Percentiles rank a stretch among this genome's conserved stretches.
phyloP scores from a whole-genome alignment of 768 basidiomycete species.

The Amanita pallidorosea region DNA sequence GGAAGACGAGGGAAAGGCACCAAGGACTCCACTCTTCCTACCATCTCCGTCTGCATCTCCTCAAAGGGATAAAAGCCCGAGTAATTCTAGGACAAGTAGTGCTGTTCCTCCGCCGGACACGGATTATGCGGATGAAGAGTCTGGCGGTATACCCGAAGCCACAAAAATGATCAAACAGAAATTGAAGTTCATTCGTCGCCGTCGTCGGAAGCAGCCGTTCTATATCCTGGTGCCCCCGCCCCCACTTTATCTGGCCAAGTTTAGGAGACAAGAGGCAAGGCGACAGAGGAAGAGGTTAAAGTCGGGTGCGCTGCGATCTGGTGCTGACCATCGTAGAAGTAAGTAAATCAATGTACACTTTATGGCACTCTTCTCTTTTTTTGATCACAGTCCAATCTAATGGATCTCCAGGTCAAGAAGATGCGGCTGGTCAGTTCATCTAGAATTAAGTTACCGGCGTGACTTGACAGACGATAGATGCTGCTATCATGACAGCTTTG shows the following conservation, averaged over 20 bases:
- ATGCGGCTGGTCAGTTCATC: slow-evolving; percentile 3
- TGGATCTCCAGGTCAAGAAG: background rate
- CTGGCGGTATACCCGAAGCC: background rate
- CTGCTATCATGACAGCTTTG: background rate
- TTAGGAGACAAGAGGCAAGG: slow-evolving; percentile 4
- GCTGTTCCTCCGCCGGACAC: background rate
- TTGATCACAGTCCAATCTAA: background rate
- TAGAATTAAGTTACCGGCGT: background rate
- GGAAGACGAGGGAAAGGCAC: background rate
- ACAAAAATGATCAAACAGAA: background rate
- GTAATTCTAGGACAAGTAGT: background rate
- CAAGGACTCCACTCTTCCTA: slow-evolving; percentile 3
- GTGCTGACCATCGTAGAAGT: background rate
- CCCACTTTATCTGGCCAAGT: slow-evolving; percentile 3
- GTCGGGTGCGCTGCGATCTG: background rate
- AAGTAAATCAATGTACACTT: background rate
- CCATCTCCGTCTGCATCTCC: slow-evolving; percentile 4
- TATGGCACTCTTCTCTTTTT: background rate
- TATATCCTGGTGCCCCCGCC: slow-evolving; percentile 3
- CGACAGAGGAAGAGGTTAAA: slow-evolving; percentile 1
- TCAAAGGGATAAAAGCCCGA: background rate
- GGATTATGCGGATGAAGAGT: background rate
- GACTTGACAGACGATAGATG: slow-evolving; percentile 1
- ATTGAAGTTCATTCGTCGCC: background rate
- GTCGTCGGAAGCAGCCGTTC: background rate